Percentiles rank a stretch among this genome's conserved stretches.
Evolutionary conservation across 371 early-diverging fungal species (phyloP).

Genomic region (Mortierella sp.): DNA sequence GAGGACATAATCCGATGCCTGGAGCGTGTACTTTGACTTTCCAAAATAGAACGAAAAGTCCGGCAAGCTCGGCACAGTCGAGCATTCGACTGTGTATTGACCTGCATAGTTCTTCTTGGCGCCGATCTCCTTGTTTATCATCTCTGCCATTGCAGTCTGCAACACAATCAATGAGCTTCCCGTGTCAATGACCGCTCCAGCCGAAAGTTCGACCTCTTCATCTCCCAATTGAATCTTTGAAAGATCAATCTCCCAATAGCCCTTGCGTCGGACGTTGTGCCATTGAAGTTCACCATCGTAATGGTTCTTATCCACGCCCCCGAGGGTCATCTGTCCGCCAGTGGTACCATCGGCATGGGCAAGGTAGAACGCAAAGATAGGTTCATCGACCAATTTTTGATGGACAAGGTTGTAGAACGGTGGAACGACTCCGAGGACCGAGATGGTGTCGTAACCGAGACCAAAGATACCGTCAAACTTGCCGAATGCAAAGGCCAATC

Average conservation of each 20-base stretch:
- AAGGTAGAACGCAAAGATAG: constrained; percentile 88
- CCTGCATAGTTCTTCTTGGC: constrained; percentile 90
- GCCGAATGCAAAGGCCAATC: constrained; percentile 87
- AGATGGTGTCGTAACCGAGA: constrained; percentile 89
- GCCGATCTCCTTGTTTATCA: constrained; percentile 82
- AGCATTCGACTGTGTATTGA: constrained; percentile 80
- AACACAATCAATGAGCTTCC: constrained; percentile 81
- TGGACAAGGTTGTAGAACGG: constrained; percentile 93
- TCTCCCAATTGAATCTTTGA: constrained; percentile 75
- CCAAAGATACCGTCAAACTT: constrained; percentile 96
- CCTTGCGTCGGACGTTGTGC: constrained; percentile 79
- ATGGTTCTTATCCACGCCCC: constrained; percentile 74
- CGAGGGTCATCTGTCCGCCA: constrained; percentile 85
- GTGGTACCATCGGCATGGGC: constrained; percentile 57
- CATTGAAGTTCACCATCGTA: constrained; percentile 77
- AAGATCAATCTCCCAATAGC: constrained; percentile 91
- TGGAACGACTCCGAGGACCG: constrained; percentile 87
- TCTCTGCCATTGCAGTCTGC: constrained; percentile 80
- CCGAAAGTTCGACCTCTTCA: constrained; percentile 62
- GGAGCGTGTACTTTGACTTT: constrained; percentile 82
- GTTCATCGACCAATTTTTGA: constrained; percentile 77
- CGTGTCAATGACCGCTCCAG: constrained; percentile 77
- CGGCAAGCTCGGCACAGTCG: constrained; percentile 38
- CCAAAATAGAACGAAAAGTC: constrained; percentile 79
- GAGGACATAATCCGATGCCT: constrained; percentile 21